Percentiles rank a stretch among this genome's conserved stretches.
Evolutionary conservation across 352 stramenopile genomes (phyloP).

Genomic region (Phytopythium chamaehyphon): DNA sequence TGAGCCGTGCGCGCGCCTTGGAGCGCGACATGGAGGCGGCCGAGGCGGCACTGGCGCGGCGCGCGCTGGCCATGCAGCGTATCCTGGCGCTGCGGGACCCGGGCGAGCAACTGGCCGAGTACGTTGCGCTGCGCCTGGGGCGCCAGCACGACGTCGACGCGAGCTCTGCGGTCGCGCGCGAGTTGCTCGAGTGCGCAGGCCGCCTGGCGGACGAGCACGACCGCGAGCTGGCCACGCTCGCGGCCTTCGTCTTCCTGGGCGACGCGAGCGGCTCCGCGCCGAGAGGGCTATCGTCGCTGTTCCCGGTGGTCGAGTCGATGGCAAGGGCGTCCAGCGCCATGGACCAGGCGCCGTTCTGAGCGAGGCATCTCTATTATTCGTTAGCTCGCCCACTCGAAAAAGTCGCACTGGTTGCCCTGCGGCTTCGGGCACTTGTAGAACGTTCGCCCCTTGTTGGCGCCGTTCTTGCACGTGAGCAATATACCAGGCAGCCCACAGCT

Average conservation of each 20-base stretch:
- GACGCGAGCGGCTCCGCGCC: slow-evolving; percentile 17
- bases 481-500: slow-evolving; percentile 36
- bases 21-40: slow-evolving; percentile 37
- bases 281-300: slow-evolving; percentile 28
- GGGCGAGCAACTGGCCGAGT: slow-evolving; percentile 59
- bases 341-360: slow-evolving; percentile 23
- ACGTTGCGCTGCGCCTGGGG: slow-evolving; percentile 46
- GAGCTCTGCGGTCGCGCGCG: slow-evolving; percentile 35
- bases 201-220: slow-evolving; percentile 40
- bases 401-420: slow-evolving; percentile 81
- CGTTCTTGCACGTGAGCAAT: slow-evolving; percentile 64
- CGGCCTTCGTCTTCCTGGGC: slow-evolving; percentile 58
- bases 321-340: slow-evolving; percentile 33
- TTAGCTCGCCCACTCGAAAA: slow-evolving; percentile 90
- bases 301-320: slow-evolving; percentile 62
- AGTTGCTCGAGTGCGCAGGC: slow-evolving; percentile 50
- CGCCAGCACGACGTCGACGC: slow-evolving; percentile 20
- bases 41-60: slow-evolving; percentile 29
- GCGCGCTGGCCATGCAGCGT: slow-evolving; percentile 46
- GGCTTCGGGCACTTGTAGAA: slow-evolving; percentile 92
- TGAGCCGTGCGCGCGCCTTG: slow-evolving; percentile 29
- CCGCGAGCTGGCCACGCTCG: slow-evolving; percentile 51
- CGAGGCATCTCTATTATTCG: slow-evolving; percentile 7
- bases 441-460: slow-evolving; percentile 85
- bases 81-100: slow-evolving; percentile 53